These are phyloP conservation scores for Vicia faba DNA, from an alignment of 306 rosid genomes.

Conservation along the genomic window DNA sequence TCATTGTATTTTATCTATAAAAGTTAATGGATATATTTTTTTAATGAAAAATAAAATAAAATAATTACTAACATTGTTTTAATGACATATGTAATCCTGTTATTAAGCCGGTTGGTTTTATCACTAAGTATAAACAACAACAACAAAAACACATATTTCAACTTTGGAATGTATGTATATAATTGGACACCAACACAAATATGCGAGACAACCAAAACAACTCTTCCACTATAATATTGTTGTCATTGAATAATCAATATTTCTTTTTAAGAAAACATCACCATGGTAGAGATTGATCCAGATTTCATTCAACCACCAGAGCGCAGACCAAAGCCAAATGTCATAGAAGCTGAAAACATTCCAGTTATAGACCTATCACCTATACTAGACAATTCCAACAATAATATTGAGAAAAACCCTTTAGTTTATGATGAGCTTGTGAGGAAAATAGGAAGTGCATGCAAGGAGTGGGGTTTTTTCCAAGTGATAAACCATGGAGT, in stretches of 20 bases:
- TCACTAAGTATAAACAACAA: not conserved
- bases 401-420: slow-evolving; percentile 11
- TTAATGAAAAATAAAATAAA: not conserved
- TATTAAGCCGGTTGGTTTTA: not conserved
- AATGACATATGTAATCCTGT: not conserved
- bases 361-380: slow-evolving; percentile 49
- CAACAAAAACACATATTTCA: not conserved
- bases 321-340: slow-evolving; percentile 50
- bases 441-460: slow-evolving; percentile 36
- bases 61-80: not conserved
- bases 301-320: slow-evolving; percentile 56
- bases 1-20: no score
- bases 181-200: not conserved
- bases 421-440: slow-evolving; percentile 29
- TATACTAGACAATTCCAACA: not conserved
- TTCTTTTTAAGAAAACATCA: not conserved
- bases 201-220: not conserved
- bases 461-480: slow-evolving; percentile 44
- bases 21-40: no score
- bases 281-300: slow-evolving; percentile 44
- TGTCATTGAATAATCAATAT: not conserved
- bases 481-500: slow-evolving; percentile 58
- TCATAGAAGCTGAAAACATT: slow-evolving; percentile 46
- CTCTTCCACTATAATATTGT: not conserved
- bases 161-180: not conserved